Percentiles rank a stretch among this genome's conserved stretches.
These are phyloP conservation scores for Termitomyces sp. DNA, from an alignment of 768 basidiomycete species.

Conservation along the genomic window DNA sequence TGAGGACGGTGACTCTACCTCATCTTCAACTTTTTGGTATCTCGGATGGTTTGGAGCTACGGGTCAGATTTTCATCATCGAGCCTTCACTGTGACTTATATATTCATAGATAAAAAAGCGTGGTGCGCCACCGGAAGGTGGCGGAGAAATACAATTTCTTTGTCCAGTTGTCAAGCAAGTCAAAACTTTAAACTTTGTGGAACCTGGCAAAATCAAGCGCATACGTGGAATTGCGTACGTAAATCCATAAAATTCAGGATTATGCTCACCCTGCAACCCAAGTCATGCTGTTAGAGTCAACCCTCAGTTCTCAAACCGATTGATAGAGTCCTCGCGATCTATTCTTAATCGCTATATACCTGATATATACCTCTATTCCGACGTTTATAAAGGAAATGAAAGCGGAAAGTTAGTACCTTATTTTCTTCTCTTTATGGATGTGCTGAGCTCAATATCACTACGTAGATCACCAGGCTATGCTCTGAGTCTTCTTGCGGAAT, in stretches of 20 bases:
- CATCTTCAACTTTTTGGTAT: slow-evolving; percentile 89
- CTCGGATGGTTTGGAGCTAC: slow-evolving; percentile 83
- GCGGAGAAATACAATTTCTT: slow-evolving; percentile 91
- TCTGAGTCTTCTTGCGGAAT: slow-evolving; percentile 83
- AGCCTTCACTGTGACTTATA: not conserved
- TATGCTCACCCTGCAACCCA: not conserved
- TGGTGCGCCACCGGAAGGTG: slow-evolving; percentile 87
- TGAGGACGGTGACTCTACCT: slow-evolving; percentile 86
- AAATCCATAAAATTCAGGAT: not conserved
- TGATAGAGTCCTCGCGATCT: slow-evolving; percentile 93
- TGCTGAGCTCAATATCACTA: not conserved
- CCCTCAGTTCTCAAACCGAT: slow-evolving; percentile 95
- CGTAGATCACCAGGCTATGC: slow-evolving; percentile 93
- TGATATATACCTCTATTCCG: slow-evolving; percentile 97
- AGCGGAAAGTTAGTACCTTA: slow-evolving; percentile 78
- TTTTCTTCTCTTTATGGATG: not conserved
- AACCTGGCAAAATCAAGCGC: slow-evolving; percentile 86
- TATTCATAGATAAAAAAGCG: slow-evolving; percentile 78
- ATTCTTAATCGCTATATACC: slow-evolving; percentile 95
- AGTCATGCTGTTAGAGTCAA: slow-evolving; percentile 96
- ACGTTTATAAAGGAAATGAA: slow-evolving; percentile 96
- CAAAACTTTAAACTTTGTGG: slow-evolving; percentile 89
- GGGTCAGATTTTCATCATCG: slow-evolving; percentile 41
- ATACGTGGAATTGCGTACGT: slow-evolving; percentile 94
- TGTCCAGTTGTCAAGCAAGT: slow-evolving; percentile 89